A percentile compares a stretch with the other conserved stretches of the same genome.
phyloP scores from a whole-genome alignment of 768 basidiomycete genomes.

The Boletellus emodensis region DNA sequence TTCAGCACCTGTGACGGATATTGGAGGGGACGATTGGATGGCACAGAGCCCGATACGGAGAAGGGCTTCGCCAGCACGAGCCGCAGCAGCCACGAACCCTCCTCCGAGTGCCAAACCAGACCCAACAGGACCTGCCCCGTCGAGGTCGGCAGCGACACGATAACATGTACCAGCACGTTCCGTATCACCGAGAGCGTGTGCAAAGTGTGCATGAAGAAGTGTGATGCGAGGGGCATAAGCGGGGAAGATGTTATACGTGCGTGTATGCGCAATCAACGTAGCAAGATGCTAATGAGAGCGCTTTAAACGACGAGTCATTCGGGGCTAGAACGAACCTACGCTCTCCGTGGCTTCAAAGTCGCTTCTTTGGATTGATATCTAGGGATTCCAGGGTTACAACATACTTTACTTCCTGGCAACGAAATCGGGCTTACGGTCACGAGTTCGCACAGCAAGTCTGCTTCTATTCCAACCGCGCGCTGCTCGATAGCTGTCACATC shows the following conservation, averaged over 20 bases:
- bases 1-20: not conserved
- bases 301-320: not conserved
- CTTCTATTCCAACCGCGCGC: constrained; percentile 58
- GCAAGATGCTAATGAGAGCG: constrained; percentile 33
- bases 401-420: not conserved
- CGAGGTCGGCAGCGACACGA: constrained; percentile 53
- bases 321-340: constrained; percentile 31
- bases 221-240: constrained; percentile 59
- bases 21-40: not conserved
- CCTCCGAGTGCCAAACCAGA: constrained; percentile 13
- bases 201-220: constrained; percentile 68
- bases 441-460: constrained; percentile 69
- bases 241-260: constrained; percentile 53
- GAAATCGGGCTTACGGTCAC: constrained; percentile 45
- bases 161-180: constrained; percentile 60
- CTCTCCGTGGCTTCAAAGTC: constrained; percentile 63
- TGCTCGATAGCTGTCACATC: constrained; percentile 49
- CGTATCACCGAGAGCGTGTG: constrained; percentile 56
- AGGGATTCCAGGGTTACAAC: not conserved
- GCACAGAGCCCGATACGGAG: constrained; percentile 44
- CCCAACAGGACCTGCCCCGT: constrained; percentile 30
- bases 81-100: constrained; percentile 45
- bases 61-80: constrained; percentile 49
- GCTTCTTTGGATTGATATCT: constrained; percentile 66
- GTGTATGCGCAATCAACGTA: constrained; percentile 56